Percentiles rank a stretch among this genome's conserved stretches.
These are phyloP conservation scores for Backusella westeae DNA, from an alignment of 192 early-diverging fungal species.

Conservation along the genomic window DNA sequence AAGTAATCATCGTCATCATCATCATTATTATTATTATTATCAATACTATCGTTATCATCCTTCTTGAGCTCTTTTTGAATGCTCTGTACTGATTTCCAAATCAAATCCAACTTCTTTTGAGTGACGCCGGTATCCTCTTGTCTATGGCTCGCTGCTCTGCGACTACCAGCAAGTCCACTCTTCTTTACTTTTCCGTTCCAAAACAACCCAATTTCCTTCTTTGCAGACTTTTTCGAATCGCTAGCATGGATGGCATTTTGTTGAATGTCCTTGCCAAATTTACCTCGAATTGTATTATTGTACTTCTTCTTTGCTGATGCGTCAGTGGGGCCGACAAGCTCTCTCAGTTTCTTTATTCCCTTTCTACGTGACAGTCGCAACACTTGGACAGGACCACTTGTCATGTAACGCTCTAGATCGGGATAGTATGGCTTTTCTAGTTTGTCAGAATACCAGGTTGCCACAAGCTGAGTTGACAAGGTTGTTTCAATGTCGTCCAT, in stretches of 20 bases:
- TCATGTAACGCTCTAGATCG: slow-evolving; percentile 40
- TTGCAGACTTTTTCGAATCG: slow-evolving; percentile 36
- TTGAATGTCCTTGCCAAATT: slow-evolving; percentile 39
- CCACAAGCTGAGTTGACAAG: slow-evolving; percentile 39
- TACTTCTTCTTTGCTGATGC: slow-evolving; percentile 31
- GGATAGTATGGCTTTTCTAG: slow-evolving; percentile 38
- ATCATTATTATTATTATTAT: not conserved
- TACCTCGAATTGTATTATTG: slow-evolving; percentile 48
- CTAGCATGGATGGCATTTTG: slow-evolving; percentile 59
- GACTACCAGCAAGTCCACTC: not conserved
- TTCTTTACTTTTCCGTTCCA: not conserved
- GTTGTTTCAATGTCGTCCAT: slow-evolving; percentile 36
- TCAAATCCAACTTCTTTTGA: not conserved
- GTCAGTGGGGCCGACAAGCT: slow-evolving; percentile 51
- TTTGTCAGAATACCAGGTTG: slow-evolving; percentile 45
- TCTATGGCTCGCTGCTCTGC: not conserved
- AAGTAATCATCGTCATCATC: not conserved
- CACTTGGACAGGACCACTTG: slow-evolving; percentile 48
- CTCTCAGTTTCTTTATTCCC: slow-evolving; percentile 48
- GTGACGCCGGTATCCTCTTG: not conserved
- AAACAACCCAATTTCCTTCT: not conserved
- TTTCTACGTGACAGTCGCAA: slow-evolving; percentile 49
- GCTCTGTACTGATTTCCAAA: not conserved
- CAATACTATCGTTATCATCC: not conserved
- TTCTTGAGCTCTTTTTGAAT: not conserved